phyloP scores from a whole-genome alignment of 495 filamentous ascomycete genomes.

The Xylaria venustula region DNA sequence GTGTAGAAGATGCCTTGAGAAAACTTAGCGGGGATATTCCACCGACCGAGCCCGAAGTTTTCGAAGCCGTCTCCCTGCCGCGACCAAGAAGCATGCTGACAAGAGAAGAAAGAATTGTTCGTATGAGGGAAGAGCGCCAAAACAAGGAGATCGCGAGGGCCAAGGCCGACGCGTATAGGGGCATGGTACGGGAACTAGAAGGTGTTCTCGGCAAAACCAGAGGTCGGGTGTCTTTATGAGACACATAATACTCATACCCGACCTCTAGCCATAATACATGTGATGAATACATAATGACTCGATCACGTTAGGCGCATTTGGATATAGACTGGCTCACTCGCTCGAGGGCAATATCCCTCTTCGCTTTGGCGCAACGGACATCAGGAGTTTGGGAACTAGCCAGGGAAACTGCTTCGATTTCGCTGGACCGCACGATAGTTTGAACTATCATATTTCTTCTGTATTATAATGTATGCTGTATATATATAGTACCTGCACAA shows the following conservation, averaged over 20 bases:
- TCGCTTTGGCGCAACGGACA: neutral
- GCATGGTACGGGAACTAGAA: slow-evolving; percentile 81
- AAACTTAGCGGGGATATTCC: slow-evolving; percentile 68
- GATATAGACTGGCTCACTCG: slow-evolving; percentile 4
- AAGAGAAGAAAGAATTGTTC: slow-evolving; percentile 82
- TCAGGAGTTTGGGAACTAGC: slow-evolving; percentile 5
- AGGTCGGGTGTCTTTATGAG: slow-evolving; percentile 28
- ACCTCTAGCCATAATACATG: slow-evolving; percentile 1
- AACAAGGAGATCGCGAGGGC: slow-evolving; percentile 65
- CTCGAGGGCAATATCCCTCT: neutral
- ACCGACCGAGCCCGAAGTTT: slow-evolving; percentile 69
- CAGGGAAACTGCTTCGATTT: neutral
- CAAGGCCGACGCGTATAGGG: slow-evolving; percentile 72
- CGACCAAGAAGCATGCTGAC: slow-evolving; percentile 71
- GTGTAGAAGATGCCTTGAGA: slow-evolving; percentile 62
- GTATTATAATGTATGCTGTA: neutral
- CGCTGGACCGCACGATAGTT: slow-evolving; percentile 2
- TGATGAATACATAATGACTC: slow-evolving; percentile 17
- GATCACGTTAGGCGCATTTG: slow-evolving; percentile 9
- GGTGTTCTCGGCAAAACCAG: slow-evolving; percentile 27
- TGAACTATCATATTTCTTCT: slow-evolving; percentile 1
- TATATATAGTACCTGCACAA: neutral
- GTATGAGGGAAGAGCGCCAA: slow-evolving; percentile 84
- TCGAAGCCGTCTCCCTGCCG: slow-evolving; percentile 83
- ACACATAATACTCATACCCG: neutral